Evolutionary conservation across 352 stramenopile genomes (phyloP), one percentile per base, ranked within the genome.

Genomic region (Globisporangium cederbergense): DNA sequence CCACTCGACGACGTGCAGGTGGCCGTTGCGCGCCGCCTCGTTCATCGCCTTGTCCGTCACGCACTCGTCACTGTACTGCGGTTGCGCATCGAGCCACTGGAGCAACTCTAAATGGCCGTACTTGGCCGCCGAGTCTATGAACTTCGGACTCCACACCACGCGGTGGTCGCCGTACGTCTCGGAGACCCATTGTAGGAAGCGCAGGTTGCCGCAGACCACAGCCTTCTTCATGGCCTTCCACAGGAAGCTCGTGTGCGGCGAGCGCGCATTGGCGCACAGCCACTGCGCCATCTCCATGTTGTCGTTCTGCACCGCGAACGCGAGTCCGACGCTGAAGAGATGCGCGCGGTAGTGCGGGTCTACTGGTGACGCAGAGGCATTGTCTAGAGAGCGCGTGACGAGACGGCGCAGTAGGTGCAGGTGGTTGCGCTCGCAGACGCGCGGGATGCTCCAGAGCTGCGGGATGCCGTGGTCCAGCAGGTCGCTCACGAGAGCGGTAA

Each of bases 151-250:
- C 60, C 60, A 65, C 16, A 65, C 25, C 10, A 49, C 36, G 40
- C 50, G 20, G 11, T 38, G 52, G 25, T 38, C 25, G 1, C 18
- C 18, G 3, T 61, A 60, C n/a, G 34, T 30, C 14, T 40, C n/a
- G 3, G 54, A 42, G 7, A 67, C 22, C 61, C 61, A 67, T 42
- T 67, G 52, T 30, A 67, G 42, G 36, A 61, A 36, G 13, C 42
- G 61, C 36, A 67, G 53, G 20, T 47, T 45, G n/a, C 53, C 53
- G 53, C 52, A 46, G 18, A 34, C 47, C 32, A 62, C 61, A 16
- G 61, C 61, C 28, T 47, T 47, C 45, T 61, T 56, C 54, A 62
- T 67, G 50, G 53, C 53, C 43, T 67, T 67, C 54, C 61, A 65
- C 49, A 59, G 38, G n/a, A 65, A 52, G 38, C 49, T 65, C 40